Evolutionary conservation across 2,329 filamentous ascomycete genomes (phyloP).

Genomic region (Plectosphaerella plurivora): DNA sequence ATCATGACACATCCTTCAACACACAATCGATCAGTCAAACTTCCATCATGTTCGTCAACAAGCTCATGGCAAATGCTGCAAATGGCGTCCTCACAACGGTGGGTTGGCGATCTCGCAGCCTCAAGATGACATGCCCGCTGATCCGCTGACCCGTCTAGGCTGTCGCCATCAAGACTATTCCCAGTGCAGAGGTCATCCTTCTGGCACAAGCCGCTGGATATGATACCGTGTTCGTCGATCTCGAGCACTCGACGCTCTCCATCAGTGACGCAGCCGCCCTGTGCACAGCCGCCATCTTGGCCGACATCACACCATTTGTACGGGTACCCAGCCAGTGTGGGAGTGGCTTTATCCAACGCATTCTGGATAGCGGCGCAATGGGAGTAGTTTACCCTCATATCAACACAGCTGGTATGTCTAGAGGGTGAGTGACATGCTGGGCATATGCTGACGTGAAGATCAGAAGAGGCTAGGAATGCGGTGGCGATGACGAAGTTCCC

Average conservation of each 20-base stretch:
- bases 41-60: background rate
- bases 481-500: constrained; percentile 17
- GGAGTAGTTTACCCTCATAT: constrained; percentile 23
- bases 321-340: constrained; percentile 24
- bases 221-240: constrained; percentile 28
- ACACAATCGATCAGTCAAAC: background rate
- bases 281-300: constrained; percentile 17
- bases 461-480: constrained; percentile 16
- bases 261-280: constrained; percentile 18
- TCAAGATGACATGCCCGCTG: background rate
- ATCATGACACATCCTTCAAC: background rate
- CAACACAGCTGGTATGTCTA: constrained; percentile 9
- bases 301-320: constrained; percentile 24
- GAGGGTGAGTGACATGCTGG: background rate
- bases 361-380: constrained; percentile 24
- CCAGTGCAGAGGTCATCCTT: background rate
- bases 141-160: background rate
- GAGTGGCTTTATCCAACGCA: constrained; percentile 21
- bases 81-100: background rate
- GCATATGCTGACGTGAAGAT: background rate
- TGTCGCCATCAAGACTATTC: background rate
- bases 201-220: constrained; percentile 16
- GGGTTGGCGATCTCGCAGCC: background rate
- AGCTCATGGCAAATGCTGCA: background rate
- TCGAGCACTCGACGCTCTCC: constrained; percentile 26